A percentile compares a stretch with the other conserved stretches of the same genome.
Conservation (phyloP, 352 stramenopile genomes). For the Phytophthora boehmeriae region DNA sequence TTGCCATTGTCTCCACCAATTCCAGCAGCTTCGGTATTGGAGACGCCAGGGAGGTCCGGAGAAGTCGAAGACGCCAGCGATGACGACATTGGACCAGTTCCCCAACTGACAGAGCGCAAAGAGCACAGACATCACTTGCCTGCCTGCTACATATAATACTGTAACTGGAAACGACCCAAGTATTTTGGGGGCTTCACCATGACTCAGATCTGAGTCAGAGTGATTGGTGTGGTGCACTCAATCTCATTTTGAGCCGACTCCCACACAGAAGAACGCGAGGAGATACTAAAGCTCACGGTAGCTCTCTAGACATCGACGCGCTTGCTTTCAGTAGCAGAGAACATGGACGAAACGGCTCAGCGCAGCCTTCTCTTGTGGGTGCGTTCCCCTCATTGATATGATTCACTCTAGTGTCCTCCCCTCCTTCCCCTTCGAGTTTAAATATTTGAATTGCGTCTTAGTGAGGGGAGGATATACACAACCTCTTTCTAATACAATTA, state of each 20-base stretch:
- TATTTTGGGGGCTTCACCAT: slow-evolving; percentile 15
- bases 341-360: slow-evolving; percentile 78
- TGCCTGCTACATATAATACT: slow-evolving; percentile 7
- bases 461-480: too few relatives aligned
- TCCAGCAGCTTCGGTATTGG: slow-evolving; percentile 8
- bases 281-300: slow-evolving; percentile 19
- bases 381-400: slow-evolving; percentile 18
- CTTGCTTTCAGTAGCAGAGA: not conserved
- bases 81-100: not conserved
- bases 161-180: too few relatives aligned
- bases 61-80: slow-evolving; percentile 5
- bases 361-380: slow-evolving; percentile 81
- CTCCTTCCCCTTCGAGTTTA: slow-evolving; percentile 9
- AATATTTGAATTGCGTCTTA: slow-evolving; percentile 9
- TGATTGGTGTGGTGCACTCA: not conserved
- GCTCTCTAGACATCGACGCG: not conserved
- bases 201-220: slow-evolving; percentile 5
- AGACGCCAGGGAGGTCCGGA: slow-evolving; percentile 6
- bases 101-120: not conserved
- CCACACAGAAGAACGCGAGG: slow-evolving; percentile 28
- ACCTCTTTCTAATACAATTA: not conserved
- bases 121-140: too few relatives aligned
- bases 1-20: not conserved
- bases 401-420: not conserved
- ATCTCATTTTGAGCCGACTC: slow-evolving; percentile 1